Evolutionary conservation across 352 stramenopile species (phyloP).

Genomic region (Phytopythium helicoides): DNA sequence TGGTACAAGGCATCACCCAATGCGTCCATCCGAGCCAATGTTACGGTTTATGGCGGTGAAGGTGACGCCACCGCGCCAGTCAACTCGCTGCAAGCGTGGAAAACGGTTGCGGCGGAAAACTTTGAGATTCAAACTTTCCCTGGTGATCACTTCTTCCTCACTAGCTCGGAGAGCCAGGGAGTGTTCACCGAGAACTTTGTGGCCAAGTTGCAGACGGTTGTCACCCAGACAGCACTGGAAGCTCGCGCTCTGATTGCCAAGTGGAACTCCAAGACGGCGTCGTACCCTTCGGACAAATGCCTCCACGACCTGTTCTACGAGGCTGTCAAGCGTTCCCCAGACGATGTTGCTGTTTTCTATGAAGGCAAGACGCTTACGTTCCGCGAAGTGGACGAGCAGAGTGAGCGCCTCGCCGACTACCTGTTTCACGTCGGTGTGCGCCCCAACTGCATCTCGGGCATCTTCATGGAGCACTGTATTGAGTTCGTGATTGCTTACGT

Average conservation of each 20-base stretch:
- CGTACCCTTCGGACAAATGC: slow-evolving; percentile 71
- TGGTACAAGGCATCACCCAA: slow-evolving; percentile 28
- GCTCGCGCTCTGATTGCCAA: slow-evolving; percentile 41
- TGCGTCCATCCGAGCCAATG: slow-evolving; percentile 22
- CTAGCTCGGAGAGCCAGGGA: slow-evolving; percentile 23
- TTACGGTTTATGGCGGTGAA: slow-evolving; percentile 57
- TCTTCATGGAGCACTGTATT: slow-evolving; percentile 91
- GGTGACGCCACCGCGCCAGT: slow-evolving; percentile 34
- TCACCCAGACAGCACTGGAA: slow-evolving; percentile 34
- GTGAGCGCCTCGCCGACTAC: slow-evolving; percentile 59
- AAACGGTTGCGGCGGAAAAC: slow-evolving; percentile 12
- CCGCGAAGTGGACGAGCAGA: slow-evolving; percentile 61
- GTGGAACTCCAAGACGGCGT: slow-evolving; percentile 43
- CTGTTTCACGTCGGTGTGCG: slow-evolving; percentile 63
- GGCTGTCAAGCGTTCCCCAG: slow-evolving; percentile 54
- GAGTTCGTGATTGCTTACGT: slow-evolving; percentile 92
- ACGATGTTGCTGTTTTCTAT: slow-evolving; percentile 72
- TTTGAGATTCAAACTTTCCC: slow-evolving; percentile 46
- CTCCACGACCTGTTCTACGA: slow-evolving; percentile 83
- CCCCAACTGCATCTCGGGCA: slow-evolving; percentile 66
- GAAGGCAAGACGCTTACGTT: slow-evolving; percentile 70
- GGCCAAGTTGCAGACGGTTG: slow-evolving; percentile 32
- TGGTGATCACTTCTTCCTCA: slow-evolving; percentile 68
- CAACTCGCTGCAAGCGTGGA: slow-evolving; percentile 37
- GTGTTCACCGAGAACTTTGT: slow-evolving; percentile 34